Conservation (phyloP, 805 yeast species). For the Candida hungchunana region DNA sequence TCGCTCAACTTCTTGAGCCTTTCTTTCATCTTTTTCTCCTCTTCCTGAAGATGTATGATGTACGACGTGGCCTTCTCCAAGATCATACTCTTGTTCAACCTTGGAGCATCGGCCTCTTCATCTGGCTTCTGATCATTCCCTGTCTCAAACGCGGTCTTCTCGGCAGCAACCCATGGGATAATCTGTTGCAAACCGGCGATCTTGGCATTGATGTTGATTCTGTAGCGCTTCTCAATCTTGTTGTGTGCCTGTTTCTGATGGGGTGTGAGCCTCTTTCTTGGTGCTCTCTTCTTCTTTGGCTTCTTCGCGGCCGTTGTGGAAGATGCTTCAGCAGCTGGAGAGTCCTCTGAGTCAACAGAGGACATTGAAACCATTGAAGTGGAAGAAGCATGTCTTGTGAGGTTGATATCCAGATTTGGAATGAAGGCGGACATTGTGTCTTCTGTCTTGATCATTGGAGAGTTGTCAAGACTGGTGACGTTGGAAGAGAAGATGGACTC, state of each 20-base stretch:
- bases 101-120: conserved; percentile 29
- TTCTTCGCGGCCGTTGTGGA: conserved; percentile 18
- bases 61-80: conserved; percentile 66
- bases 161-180: conserved; percentile 64
- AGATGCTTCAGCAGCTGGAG: conserved; percentile 2
- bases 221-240: conserved; percentile 65
- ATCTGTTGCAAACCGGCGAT: conserved; percentile 63
- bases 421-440: conserved; percentile 2
- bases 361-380: conserved; percentile 14
- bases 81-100: conserved; percentile 61
- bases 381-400: conserved; percentile 13
- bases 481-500: conserved; percentile 25
- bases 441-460: conserved; percentile 29
- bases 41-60: conserved; percentile 47
- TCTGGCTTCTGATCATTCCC: conserved; percentile 19
- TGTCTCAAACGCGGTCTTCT: conserved; percentile 58
- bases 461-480: conserved; percentile 26
- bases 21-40: conserved; percentile 35
- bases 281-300: conserved; percentile 42
- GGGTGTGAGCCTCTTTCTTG: conserved; percentile 50
- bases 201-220: conserved; percentile 68
- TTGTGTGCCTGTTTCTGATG: conserved; percentile 70
- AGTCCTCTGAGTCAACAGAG: conserved; percentile 4
- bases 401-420: conserved; percentile 2
- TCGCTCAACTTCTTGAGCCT: conserved; percentile 28